Evolutionary conservation across 306 rosid species (phyloP).

Genomic region (Sicyos baderoa): DNA sequence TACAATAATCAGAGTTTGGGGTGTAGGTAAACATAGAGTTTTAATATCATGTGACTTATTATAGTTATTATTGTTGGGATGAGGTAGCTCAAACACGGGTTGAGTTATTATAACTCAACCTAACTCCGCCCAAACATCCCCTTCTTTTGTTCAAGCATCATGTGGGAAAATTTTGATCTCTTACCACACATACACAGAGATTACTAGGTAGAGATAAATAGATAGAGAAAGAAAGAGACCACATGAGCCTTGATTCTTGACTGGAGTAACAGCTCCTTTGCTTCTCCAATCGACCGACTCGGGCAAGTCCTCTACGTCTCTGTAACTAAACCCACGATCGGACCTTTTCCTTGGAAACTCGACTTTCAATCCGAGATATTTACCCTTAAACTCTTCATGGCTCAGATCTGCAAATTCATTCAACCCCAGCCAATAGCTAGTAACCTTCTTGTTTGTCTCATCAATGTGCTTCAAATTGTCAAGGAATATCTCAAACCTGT

Average conservation of each 20-base stretch:
- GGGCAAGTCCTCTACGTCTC: conserved; percentile 32
- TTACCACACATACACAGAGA: neutral
- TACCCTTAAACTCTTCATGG: conserved; percentile 47
- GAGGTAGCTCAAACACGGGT: too few species aligned
- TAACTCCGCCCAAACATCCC: too few species aligned
- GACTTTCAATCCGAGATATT: conserved; percentile 31
- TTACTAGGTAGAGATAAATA: neutral
- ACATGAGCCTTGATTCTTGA: conserved; percentile 47
- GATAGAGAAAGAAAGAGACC: conserved; percentile 25
- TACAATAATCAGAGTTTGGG: too few species aligned
- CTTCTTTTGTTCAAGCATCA: neutral
- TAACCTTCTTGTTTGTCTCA: conserved; percentile 36
- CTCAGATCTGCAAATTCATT: conserved; percentile 49
- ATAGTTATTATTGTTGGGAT: too few species aligned
- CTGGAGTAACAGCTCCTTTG: conserved; percentile 43
- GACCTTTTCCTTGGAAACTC: conserved; percentile 22
- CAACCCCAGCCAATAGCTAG: conserved; percentile 41
- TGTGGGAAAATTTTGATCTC: neutral
- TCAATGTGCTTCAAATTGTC: conserved; percentile 48
- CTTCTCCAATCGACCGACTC: conserved; percentile 48
- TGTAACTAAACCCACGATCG: conserved; percentile 29
- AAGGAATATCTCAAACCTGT: conserved; percentile 36
- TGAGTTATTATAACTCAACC: too few species aligned
- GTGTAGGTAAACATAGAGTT: too few species aligned
- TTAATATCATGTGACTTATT: too few species aligned